Evolutionary conservation across 352 stramenopile genomes (phyloP), one percentile per base, ranked within the genome.

Genomic region (Phytophthora tubulina): DNA sequence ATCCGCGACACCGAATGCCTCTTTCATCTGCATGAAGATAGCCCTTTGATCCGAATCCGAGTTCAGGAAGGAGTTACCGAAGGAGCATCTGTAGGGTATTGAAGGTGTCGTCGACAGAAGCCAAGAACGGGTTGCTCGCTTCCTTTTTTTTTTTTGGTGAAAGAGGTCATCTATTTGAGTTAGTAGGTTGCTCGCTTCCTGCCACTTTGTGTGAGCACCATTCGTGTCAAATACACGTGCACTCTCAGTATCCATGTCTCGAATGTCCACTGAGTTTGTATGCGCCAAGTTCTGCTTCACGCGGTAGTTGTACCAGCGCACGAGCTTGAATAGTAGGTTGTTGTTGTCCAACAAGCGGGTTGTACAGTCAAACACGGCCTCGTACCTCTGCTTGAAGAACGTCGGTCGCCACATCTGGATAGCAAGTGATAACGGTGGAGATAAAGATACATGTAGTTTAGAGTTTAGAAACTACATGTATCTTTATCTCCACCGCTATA

Each of bases 1-100:
- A 59, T 94, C 86, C 0, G 84, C 84, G 2, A 90, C 59, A 6
- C 86, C 78, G 60, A 94, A 94, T 0, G 86, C 84, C 39, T 94
- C 86, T 51, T 94, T 94, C 79, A 92, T 94, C 67, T 94, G 86
- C 86, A 94, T 88, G 60, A 94, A 94, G n/a, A 94, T 69, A 5
- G 86, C 84, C 0, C 81, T 94, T 59, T 94, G 77, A 44, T 94
- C 82, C 14, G 85, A 81, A 54, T 94, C 85, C 0, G 86, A 82
- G 67, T 92, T 93, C 42, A 83, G 58, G 35, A 94, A 94, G 1
- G 80, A 76, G 11, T 93, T 82, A 14, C 85, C 79, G 49, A 94
- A 94, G 21, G 0, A 94, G 68, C 70, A 83, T 79, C 56, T 90
- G 63, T 42, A 94, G 63, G 17, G 86, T 94, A 11, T 86, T 63